These are phyloP conservation scores for Telopea speciosissima DNA, from an alignment of 177 flowering plant genomes.

Conservation along the genomic window DNA sequence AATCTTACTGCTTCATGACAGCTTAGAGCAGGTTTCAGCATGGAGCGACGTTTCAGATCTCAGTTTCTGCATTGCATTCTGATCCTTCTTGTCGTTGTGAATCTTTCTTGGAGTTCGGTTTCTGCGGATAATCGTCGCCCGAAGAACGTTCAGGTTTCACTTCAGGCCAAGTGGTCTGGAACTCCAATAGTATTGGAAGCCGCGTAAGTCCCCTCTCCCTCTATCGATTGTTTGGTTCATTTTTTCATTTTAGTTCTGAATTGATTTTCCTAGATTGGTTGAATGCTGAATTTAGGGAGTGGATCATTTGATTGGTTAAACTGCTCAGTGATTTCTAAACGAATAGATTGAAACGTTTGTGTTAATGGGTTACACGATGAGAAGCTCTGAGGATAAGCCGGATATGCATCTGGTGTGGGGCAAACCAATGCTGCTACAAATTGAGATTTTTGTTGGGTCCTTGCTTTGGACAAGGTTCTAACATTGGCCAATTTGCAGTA, in stretches of 20 bases:
- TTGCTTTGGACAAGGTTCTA: no score
- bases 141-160: slow-evolving; percentile 86
- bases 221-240: neutral
- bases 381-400: no score
- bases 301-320: neutral
- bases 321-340: neutral
- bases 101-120: slow-evolving; percentile 14
- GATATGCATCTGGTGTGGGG: no score
- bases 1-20: neutral
- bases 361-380: no score
- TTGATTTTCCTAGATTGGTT: neutral
- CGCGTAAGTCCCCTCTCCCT: slow-evolving; percentile 39
- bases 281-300: neutral
- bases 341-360: no score
- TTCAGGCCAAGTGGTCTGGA: slow-evolving; percentile 91
- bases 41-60: slow-evolving; percentile 9
- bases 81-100: slow-evolving; percentile 1
- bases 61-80: slow-evolving; percentile 8
- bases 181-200: slow-evolving; percentile 91
- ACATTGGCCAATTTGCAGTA: no score
- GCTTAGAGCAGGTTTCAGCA: neutral
- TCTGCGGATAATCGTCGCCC: slow-evolving; percentile 52
- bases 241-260: neutral
- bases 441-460: no score
- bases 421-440: no score